Evolutionary conservation across 495 filamentous ascomycete species (phyloP), one percentile per base, ranked within the genome.

Genomic region (Aspergillus panamensis): DNA sequence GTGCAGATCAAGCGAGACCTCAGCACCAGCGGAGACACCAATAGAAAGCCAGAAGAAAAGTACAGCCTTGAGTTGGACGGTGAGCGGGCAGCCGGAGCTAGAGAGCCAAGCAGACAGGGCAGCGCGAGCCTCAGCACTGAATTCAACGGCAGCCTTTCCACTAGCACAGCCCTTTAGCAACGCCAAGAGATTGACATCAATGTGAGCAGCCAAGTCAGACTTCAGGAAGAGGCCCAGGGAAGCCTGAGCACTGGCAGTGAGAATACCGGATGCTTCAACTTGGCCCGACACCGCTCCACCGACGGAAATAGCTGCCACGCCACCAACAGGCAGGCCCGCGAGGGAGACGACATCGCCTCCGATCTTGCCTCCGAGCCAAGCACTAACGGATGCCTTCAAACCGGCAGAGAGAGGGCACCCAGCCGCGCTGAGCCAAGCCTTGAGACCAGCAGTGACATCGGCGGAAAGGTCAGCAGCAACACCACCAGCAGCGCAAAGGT

Each of bases 11-110:
- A 70, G 48, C 29, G 66, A 67, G 53, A 62, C 65, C 14, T 73
- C 69, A 35, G 49, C 66, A 21, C 62, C 51, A 29, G 55, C 60
- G 25, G 60, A 52, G 25, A 69, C 70, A 48, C 51, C 66, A 31
- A 77, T 63, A 9, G 73, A 73, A 48, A 78, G 64, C 76, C 76
- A 78, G 65, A 75, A 64, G 20, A 74, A 48, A 43, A 78, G 61
- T 31, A 73, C 65, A 35, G 72, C 65, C 76, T 78, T 77, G 30
- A 77, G 66, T 50, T 77, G 69, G 51, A 64, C 72, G 44, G 71
- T 72, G 19, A 79, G 70, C 25, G 61, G 44, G 73, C 72, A 75
- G 61, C 51, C 56, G 39, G 68, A 65, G 48, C 70, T 64, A 42
- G 70, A 62, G n/a, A 79, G 63, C 76, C 76, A 78, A 31, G 61